A percentile compares a stretch with the other conserved stretches of the same genome.
Conservation (phyloP, 2,329 filamentous ascomycete genomes). For the Paracoccidioides lutzii region DNA sequence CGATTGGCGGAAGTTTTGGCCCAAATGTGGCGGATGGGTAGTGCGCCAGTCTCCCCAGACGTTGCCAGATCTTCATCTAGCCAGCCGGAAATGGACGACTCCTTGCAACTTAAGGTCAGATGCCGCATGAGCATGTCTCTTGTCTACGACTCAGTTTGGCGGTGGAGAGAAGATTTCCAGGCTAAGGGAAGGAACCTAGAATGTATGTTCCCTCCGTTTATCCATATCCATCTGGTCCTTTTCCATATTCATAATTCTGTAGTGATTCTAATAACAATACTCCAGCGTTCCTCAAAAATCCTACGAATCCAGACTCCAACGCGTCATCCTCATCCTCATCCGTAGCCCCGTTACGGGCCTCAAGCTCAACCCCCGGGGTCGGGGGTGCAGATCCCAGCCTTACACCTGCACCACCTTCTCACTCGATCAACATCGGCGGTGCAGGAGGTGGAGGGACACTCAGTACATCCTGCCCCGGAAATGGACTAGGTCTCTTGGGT, state of each 20-base stretch:
- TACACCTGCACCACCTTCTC: conserved; percentile 25
- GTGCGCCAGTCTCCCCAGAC: conserved; percentile 15
- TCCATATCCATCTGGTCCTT: conserved; percentile 5
- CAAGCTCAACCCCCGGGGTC: conserved; percentile 23
- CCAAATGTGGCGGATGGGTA: conserved; percentile 48
- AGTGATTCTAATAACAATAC: conserved; percentile 17
- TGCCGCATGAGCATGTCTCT: conserved; percentile 56
- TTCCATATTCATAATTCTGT: not conserved
- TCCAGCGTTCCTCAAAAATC: conserved; percentile 61
- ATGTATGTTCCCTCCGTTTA: conserved; percentile 40
- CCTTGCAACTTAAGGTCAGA: conserved; percentile 50
- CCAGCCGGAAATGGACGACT: conserved; percentile 27
- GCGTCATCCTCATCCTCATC: conserved; percentile 58
- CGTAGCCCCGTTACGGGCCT: conserved; percentile 31
- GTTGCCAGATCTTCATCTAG: conserved; percentile 13
- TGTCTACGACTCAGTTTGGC: conserved; percentile 55
- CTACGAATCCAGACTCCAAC: conserved; percentile 70
- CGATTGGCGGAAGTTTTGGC: conserved; percentile 53
- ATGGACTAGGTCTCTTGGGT: conserved; percentile 21
- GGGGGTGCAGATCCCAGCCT: conserved; percentile 31
- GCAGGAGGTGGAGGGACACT: conserved; percentile 11
- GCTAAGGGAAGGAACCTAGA: conserved; percentile 59
- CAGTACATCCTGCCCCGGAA: conserved; percentile 9
- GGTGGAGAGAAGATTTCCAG: conserved; percentile 54
- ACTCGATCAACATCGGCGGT: conserved; percentile 20